Evolutionary conservation across 129 eudicot species (phyloP), one percentile per base, ranked within the genome.

Genomic region (Flaveria brownii): DNA sequence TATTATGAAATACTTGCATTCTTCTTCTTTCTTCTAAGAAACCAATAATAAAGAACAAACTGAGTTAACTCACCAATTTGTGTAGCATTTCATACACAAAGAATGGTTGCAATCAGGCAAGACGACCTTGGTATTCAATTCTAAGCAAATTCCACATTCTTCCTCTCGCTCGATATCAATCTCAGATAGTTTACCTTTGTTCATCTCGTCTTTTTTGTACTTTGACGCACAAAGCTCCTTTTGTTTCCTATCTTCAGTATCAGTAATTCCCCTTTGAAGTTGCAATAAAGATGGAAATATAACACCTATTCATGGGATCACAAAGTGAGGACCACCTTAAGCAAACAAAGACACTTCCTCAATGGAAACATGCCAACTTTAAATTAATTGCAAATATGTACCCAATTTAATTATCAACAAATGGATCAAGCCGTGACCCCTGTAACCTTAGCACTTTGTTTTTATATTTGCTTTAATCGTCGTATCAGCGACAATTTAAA

Each of bases 111-210:
- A 89, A 70, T 70, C 67, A 3, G 97, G 97, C 77, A 92, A 81
- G 76, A 92, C 96, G 72, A 89, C 88, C 75, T 86, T 92, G 62
- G 86, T 81, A 66, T 75, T 79, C 83, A 86, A 67, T 80, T 92
- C 97, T 87, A 89, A 78, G 81, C 97, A 92, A 68, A 89, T 92
- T 50, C 90, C 93, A 69, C 97, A 92, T 82, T 89, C 97, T 84
- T 89, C 97, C 62, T 92, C 97, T 55, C 91, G 86, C 73, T 92
- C 97, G 13, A 87, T 83, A n/a, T 92, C 97, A 15, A 79, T 77
- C 77, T 92, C 96, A 16, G 91, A 75, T 65, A 84, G 45, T 81
- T 92, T 91, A n/a, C 92, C 95, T 74, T 87, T 83, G 68, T 85
- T 64, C 85, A 51, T 69, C 80, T 78, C 92, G 56, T 85, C 92